Percentiles rank a stretch among this genome's conserved stretches.
phyloP scores from a whole-genome alignment of 2,329 filamentous ascomycete genomes.

The Kalmusia sp. region DNA sequence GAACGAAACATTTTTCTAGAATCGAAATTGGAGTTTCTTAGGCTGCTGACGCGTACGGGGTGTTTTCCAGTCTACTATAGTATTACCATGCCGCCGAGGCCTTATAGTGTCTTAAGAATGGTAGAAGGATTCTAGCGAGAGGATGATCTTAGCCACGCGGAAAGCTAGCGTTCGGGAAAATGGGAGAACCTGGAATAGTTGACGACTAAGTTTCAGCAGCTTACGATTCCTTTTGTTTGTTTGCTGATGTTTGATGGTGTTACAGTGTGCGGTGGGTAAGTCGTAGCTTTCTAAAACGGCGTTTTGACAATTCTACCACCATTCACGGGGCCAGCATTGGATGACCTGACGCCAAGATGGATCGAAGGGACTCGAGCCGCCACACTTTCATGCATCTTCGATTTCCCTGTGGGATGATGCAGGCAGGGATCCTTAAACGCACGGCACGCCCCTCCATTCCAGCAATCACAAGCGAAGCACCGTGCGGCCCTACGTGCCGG shows the following conservation, averaged over 20 bases:
- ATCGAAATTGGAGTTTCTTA: not conserved
- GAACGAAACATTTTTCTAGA: not conserved
- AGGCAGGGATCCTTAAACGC: not conserved
- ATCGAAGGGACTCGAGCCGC: not conserved
- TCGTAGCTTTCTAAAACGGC: too few species aligned
- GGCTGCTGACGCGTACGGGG: not conserved
- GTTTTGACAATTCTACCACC: too few species aligned
- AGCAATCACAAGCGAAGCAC: constrained; percentile 27
- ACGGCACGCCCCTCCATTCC: constrained; percentile 19
- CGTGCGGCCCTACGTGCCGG: constrained; percentile 38
- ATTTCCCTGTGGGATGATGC: constrained; percentile 6
- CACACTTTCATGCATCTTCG: constrained; percentile 6
- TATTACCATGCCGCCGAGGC: not conserved
- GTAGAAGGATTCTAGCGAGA: not conserved
- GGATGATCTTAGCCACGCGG: not conserved
- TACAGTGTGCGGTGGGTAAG: too few species aligned
- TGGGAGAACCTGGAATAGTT: not conserved
- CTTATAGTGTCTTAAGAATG: not conserved
- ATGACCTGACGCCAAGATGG: constrained; percentile 3
- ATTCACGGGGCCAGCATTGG: too few species aligned
- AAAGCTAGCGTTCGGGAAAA: not conserved
- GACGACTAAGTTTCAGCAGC: not conserved
- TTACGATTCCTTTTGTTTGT: too few species aligned
- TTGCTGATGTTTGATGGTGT: too few species aligned
- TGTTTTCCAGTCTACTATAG: not conserved